A percentile compares a stretch with the other conserved stretches of the same genome.
Evolutionary conservation across 257 asterid genomes (phyloP).

Genomic region (Handroanthus guayacan): DNA sequence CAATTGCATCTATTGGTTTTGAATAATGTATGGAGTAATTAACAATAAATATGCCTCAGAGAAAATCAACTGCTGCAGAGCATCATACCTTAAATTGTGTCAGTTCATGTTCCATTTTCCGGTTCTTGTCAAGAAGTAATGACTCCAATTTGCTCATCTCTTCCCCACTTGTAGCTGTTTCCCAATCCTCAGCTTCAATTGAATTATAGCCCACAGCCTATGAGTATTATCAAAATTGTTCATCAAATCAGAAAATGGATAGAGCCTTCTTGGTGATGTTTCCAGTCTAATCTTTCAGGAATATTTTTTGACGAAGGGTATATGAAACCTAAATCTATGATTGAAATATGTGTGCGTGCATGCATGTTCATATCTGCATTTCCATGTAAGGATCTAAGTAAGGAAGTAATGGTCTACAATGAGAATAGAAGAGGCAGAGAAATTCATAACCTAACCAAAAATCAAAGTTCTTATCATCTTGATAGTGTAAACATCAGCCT

Average conservation of each 20-base stretch:
- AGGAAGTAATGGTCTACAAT: conserved; percentile 33
- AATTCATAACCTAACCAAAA: conserved; percentile 21
- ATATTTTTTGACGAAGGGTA: not conserved
- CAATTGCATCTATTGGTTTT: conserved; percentile 23
- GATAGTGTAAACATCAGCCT: not conserved
- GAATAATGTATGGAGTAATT: not conserved
- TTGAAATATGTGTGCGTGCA: not conserved
- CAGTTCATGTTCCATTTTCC: conserved; percentile 98
- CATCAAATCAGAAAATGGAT: conserved; percentile 12
- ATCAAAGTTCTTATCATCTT: conserved; percentile 14
- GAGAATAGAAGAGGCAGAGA: conserved; percentile 18
- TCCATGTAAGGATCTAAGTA: conserved; percentile 12
- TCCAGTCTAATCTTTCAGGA: conserved; percentile 3
- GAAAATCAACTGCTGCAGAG: conserved; percentile 28
- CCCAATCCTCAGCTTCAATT: conserved; percentile 99
- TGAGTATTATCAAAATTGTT: conserved; percentile 28
- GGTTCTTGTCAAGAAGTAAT: conserved; percentile 93
- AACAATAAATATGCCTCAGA: conserved; percentile 1
- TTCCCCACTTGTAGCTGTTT: conserved; percentile 95
- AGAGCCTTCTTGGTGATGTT: conserved; percentile 4
- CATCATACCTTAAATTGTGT: conserved; percentile 83
- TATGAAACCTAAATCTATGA: not conserved
- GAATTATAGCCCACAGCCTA: conserved; percentile 99
- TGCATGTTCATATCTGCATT: not conserved
- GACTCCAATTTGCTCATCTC: conserved; percentile 99